Evolutionary conservation across 305 asterid species (phyloP).

Genomic region (Lippia alba): DNA sequence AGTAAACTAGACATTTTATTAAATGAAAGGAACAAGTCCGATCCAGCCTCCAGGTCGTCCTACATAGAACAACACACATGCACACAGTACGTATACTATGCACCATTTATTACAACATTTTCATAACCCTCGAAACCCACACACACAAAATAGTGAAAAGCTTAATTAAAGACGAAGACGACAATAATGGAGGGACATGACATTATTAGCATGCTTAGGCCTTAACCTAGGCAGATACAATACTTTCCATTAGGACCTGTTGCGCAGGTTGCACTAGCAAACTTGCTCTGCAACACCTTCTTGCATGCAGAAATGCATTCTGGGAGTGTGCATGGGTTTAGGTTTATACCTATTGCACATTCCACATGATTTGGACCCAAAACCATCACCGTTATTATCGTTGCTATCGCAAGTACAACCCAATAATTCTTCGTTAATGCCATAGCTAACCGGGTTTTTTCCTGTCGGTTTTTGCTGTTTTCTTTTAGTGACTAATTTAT

Average conservation of each 20-base stretch:
- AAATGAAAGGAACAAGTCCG: too few relatives aligned
- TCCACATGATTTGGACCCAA: conserved; percentile 47
- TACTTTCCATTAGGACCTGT: conserved; percentile 55
- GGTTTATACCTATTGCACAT: conserved; percentile 52
- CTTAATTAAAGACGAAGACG: too few relatives aligned
- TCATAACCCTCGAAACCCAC: too few relatives aligned
- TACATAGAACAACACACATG: too few relatives aligned
- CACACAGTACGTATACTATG: too few relatives aligned
- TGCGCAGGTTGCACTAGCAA: conserved; percentile 54
- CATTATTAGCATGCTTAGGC: too few relatives aligned
- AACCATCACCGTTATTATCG: conserved; percentile 27
- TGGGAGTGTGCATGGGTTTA: conserved; percentile 59
- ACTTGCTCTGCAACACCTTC: conserved; percentile 47
- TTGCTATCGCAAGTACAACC: background rate
- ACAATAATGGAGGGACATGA: too few relatives aligned
- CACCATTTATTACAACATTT: too few relatives aligned
- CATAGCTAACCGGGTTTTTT: background rate
- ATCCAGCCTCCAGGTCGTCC: too few relatives aligned
- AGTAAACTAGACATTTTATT: too few relatives aligned
- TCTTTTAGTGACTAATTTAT: background rate
- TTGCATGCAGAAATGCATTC: conserved; percentile 58
- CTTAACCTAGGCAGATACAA: conserved; percentile 56
- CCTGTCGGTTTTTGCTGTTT: too few relatives aligned
- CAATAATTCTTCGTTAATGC: conserved; percentile 9
- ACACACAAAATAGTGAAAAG: too few relatives aligned